These are phyloP conservation scores for Dothideomycetes sp. DNA, from an alignment of 2,329 filamentous ascomycete genomes.

Conservation along the genomic window DNA sequence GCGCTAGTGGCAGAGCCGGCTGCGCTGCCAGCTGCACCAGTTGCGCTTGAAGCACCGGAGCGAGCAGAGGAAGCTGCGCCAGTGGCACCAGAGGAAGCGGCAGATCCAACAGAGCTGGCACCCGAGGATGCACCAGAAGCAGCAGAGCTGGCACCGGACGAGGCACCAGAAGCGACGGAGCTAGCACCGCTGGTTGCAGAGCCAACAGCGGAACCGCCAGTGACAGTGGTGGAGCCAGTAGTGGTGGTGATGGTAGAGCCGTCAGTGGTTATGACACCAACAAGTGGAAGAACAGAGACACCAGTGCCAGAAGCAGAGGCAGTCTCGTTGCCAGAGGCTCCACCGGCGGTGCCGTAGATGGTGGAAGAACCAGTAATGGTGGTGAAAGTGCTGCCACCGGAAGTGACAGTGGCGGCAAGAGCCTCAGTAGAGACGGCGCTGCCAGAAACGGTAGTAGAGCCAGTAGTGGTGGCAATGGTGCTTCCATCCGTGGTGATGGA, in stretches of 20 bases:
- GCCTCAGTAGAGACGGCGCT: slow-evolving; percentile 19
- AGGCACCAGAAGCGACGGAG: slow-evolving; percentile 9
- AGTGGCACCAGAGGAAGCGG: slow-evolving; percentile 8
- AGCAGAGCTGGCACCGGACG: slow-evolving; percentile 7
- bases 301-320: slow-evolving; percentile 8
- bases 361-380: slow-evolving; percentile 24
- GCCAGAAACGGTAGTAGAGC: slow-evolving; percentile 2
- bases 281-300: slow-evolving; percentile 1
- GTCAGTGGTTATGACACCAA: neutral
- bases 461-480: slow-evolving; percentile 11
- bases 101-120: slow-evolving; percentile 11
- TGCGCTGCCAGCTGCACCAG: slow-evolving; percentile 5
- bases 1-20: slow-evolving; percentile 7
- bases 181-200: slow-evolving; percentile 11
- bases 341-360: slow-evolving; percentile 16
- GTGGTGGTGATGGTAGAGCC: neutral
- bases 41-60: slow-evolving; percentile 8
- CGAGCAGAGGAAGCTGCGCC: slow-evolving; percentile 6
- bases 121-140: slow-evolving; percentile 8
- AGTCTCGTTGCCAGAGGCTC: slow-evolving; percentile 5
- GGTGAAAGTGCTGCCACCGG: slow-evolving; percentile 17
- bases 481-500: slow-evolving; percentile 19
- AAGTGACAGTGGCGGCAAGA: slow-evolving; percentile 19
- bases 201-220: slow-evolving; percentile 6
- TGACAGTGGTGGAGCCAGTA: slow-evolving; percentile 1